Evolutionary conservation across 192 early-diverging fungal genomes (phyloP).

Genomic region (Irineochytrium annulatum): DNA sequence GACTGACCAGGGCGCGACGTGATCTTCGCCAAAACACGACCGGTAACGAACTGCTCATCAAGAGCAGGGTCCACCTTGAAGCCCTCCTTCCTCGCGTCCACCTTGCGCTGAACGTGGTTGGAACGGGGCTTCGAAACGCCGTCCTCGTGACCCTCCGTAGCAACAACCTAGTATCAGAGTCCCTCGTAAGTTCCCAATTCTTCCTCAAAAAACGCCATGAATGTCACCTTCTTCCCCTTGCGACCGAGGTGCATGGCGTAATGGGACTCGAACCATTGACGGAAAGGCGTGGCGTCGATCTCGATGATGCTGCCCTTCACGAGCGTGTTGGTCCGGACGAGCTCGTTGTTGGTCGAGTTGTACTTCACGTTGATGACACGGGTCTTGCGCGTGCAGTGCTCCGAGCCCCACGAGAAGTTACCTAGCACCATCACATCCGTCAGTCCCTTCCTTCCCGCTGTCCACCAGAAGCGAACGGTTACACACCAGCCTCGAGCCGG

Average conservation of each 20-base stretch:
- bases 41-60: slow-evolving; percentile 91
- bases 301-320: slow-evolving; percentile 96
- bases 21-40: slow-evolving; percentile 86
- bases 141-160: slow-evolving; percentile 42
- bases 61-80: slow-evolving; percentile 82
- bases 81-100: slow-evolving; percentile 74
- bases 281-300: slow-evolving; percentile 98
- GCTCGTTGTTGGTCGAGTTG: slow-evolving; percentile 99
- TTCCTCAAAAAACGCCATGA: neutral
- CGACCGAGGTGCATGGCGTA: slow-evolving; percentile 87
- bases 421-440: slow-evolving; percentile 50
- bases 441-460: too few relatives aligned
- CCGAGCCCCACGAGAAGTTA: slow-evolving; percentile 98
- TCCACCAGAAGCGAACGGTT: too few relatives aligned
- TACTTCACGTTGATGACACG: slow-evolving; percentile 94
- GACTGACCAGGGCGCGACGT: slow-evolving; percentile 96
- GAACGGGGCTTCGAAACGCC: slow-evolving; percentile 80
- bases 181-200: neutral
- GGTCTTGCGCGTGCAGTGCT: slow-evolving; percentile 91
- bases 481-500: slow-evolving; percentile 77
- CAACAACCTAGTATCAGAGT: slow-evolving; percentile 1
- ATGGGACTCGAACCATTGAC: slow-evolving; percentile 99
- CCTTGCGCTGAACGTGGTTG: slow-evolving; percentile 84
- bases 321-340: slow-evolving; percentile 99
- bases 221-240: slow-evolving; percentile 61